Evolutionary conservation across 441 rosid genomes (phyloP), one percentile per base, ranked within the genome.

Genomic region (Adansonia grandidieri): DNA sequence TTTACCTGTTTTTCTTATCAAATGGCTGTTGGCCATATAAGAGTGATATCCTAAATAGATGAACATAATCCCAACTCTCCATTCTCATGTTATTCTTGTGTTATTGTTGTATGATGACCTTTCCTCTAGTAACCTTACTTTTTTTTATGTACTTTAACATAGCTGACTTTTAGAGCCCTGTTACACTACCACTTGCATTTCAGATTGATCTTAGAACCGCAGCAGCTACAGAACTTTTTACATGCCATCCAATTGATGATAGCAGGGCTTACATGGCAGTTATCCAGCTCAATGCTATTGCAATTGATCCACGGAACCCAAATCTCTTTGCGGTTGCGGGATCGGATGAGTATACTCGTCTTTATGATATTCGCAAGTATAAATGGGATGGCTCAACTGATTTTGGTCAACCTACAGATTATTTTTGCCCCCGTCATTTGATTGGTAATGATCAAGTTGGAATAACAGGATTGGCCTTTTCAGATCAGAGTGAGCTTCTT

Each of bases 311-410:
- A 9, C 90, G 97, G 79, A 91, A 91, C 65, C 93, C 93, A 40
- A 91, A 96, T 83, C 85, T 89, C 84, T 87, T 96, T 77, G 97
- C 90, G 73, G 89, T 96, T 73, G 97, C 92, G 37, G 99, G 99
- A 63, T 80, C 84, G 17, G 97, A 94, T 74, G 91, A 91, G 86
- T 94, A 88, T 51, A 85, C 98, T 73, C 92, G 97, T 63, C 83
- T 94, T 8, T 96, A 88, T 82, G 98, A 96, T 80, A 82, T 92
- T 63, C 95, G 97, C 76, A 92, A 84, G 74, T 82, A 86, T 79
- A 86, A 83, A 74, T 82, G 93, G 81, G 87, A 90, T 56, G 86
- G 88, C 24, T 87, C 88, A 53, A 77, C 87, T 77, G 90, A 86
- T 66, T 85, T 83, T 73, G 91, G 88, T 77, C 85, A 54, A 80